These are phyloP conservation scores for Mycena rebaudengoi DNA, from an alignment of 768 basidiomycete species.

Conservation along the genomic window DNA sequence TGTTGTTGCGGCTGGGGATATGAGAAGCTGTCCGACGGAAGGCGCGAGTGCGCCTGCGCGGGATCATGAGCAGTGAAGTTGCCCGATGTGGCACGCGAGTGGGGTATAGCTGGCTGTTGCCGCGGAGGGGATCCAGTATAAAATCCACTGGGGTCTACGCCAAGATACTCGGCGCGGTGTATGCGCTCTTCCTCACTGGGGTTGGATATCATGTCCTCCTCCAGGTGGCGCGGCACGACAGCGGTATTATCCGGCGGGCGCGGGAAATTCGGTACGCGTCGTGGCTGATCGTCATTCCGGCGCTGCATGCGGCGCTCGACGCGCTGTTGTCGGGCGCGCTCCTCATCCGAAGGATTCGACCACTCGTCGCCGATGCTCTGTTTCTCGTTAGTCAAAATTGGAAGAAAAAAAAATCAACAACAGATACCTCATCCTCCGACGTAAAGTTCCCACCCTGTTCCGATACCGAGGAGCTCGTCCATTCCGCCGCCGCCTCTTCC, in stretches of 20 bases:
- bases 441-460: constrained; percentile 50
- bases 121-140: constrained; percentile 53
- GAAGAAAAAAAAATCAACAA: constrained; percentile 12
- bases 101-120: constrained; percentile 68
- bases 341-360: constrained; percentile 93
- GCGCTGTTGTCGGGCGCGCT: constrained; percentile 76
- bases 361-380: constrained; percentile 84
- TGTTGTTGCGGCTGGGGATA: constrained; percentile 31
- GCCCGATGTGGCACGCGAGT: constrained; percentile 70
- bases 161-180: constrained; percentile 51
- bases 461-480: constrained; percentile 86
- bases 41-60: constrained; percentile 70
- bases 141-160: constrained; percentile 51
- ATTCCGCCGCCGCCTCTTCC: constrained; percentile 66
- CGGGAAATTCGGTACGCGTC: constrained; percentile 83
- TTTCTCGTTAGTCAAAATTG: constrained; percentile 24
- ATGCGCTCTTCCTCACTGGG: constrained; percentile 81
- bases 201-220: constrained; percentile 83
- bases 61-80: constrained; percentile 71
- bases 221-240: constrained; percentile 45
- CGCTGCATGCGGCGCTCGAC: constrained; percentile 69
- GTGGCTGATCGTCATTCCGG: constrained; percentile 64
- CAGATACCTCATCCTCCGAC: constrained; percentile 74
- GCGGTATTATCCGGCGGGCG: constrained; percentile 69
- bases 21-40: constrained; percentile 44